These are phyloP conservation scores for Wickerhamiella parazyma DNA, from an alignment of 805 yeast species.

Conservation along the genomic window DNA sequence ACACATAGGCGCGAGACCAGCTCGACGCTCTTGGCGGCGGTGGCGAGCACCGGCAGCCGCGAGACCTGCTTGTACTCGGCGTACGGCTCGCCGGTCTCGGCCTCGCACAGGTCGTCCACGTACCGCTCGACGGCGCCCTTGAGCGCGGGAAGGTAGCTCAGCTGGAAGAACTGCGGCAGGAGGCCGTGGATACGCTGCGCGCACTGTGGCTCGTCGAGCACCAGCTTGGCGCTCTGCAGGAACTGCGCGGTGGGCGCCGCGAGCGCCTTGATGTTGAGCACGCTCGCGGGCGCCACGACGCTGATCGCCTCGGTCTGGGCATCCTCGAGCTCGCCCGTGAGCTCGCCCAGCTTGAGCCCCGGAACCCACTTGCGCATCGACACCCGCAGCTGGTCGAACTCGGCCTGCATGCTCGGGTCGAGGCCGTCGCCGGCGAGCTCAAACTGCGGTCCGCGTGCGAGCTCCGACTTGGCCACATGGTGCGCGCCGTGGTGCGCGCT, in stretches of 20 bases:
- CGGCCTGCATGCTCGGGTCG: slow-evolving; percentile 21
- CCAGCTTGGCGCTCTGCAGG: slow-evolving; percentile 30
- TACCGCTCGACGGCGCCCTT: slow-evolving; percentile 40
- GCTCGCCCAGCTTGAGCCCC: slow-evolving; percentile 33
- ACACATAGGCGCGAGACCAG: slow-evolving; percentile 37
- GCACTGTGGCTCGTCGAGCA: slow-evolving; percentile 12
- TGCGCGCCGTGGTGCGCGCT: background rate
- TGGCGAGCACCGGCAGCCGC: slow-evolving; percentile 26
- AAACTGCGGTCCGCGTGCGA: slow-evolving; percentile 12
- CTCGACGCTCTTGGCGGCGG: slow-evolving; percentile 35
- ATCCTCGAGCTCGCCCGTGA: slow-evolving; percentile 22
- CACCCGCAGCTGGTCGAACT: slow-evolving; percentile 30
- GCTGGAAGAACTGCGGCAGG: slow-evolving; percentile 50
- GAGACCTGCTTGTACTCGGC: slow-evolving; percentile 21
- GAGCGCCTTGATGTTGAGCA: slow-evolving; percentile 68
- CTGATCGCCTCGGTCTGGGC: slow-evolving; percentile 15
- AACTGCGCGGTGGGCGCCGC: slow-evolving; percentile 68
- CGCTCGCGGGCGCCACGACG: slow-evolving; percentile 34
- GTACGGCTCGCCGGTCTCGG: slow-evolving; percentile 28
- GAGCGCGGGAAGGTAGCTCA: slow-evolving; percentile 49
- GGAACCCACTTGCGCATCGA: slow-evolving; percentile 55
- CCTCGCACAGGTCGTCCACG: slow-evolving; percentile 36
- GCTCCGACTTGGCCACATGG: slow-evolving; percentile 4
- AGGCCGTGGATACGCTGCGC: slow-evolving; percentile 31
- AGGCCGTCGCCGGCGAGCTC: slow-evolving; percentile 22